Evolutionary conservation across 1,284 basidiomycete species (phyloP).

Genomic region (Clitocybe nebularis): DNA sequence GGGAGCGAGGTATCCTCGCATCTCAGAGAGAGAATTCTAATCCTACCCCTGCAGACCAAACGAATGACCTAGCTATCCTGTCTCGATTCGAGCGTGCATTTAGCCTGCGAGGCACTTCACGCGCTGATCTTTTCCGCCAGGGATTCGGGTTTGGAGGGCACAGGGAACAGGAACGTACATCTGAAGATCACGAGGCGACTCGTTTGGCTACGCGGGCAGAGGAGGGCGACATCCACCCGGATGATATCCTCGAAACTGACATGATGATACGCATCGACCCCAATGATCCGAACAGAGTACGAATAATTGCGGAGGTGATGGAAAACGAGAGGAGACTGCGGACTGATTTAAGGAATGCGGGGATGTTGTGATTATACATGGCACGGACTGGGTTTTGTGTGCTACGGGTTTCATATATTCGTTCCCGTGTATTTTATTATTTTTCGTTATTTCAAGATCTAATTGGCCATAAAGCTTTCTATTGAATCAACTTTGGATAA

Average conservation of each 20-base stretch:
- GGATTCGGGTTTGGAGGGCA: conserved; percentile 42
- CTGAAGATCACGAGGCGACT: conserved; percentile 24
- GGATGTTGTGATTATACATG: too few species aligned
- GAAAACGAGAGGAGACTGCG: conserved; percentile 55
- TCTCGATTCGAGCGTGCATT: conserved; percentile 45
- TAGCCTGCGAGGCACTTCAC: conserved; percentile 40
- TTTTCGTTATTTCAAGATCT: not conserved
- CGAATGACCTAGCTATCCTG: conserved; percentile 23
- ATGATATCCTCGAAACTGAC: conserved; percentile 27
- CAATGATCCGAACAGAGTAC: conserved; percentile 41
- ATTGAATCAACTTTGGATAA: too few species aligned
- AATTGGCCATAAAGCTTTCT: too few species aligned
- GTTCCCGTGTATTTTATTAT: too few species aligned
- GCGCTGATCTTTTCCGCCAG: conserved; percentile 46
- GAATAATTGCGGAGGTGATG: conserved; percentile 43
- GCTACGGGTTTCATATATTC: too few species aligned
- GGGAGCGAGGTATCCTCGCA: conserved; percentile 72
- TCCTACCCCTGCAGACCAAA: conserved; percentile 20
- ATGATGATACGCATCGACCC: conserved; percentile 41
- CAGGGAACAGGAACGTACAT: conserved; percentile 18
- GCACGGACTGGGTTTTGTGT: too few species aligned
- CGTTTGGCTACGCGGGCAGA: conserved; percentile 18
- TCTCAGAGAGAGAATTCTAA: conserved; percentile 37
- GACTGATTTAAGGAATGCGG: conserved; percentile 60
- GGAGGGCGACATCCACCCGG: conserved; percentile 15